Evolutionary conservation across 768 basidiomycete species (phyloP).

Genomic region (Xerocomellus intermedius): DNA sequence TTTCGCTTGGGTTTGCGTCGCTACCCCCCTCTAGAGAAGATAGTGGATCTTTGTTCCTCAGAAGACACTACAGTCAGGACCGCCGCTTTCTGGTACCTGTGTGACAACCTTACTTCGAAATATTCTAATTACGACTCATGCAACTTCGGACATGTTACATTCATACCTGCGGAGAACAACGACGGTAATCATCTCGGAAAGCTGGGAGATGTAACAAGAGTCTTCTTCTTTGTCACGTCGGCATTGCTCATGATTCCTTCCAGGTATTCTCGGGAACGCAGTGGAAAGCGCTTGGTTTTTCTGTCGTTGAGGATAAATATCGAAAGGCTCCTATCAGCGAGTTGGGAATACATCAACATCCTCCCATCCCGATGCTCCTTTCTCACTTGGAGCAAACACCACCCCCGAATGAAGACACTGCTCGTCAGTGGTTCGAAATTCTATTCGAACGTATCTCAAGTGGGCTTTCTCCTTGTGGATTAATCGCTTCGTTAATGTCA

Average conservation of each 20-base stretch:
- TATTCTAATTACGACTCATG: neutral
- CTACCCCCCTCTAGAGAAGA: neutral
- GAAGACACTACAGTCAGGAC: neutral
- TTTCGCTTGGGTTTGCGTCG: neutral
- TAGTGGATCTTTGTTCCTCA: neutral
- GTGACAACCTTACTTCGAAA: neutral
- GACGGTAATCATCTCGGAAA: neutral
- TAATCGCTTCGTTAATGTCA: neutral
- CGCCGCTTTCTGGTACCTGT: neutral
- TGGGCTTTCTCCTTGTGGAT: neutral
- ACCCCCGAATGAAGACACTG: neutral
- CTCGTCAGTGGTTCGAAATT: neutral
- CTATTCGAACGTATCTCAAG: neutral
- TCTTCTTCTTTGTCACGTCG: too few relatives aligned
- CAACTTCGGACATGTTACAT: neutral
- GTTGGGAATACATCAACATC: neutral
- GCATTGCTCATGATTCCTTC: neutral
- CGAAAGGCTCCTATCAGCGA: neutral
- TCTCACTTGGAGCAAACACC: neutral
- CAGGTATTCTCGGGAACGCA: neutral
- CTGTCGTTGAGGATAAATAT: neutral
- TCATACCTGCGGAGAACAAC: neutral
- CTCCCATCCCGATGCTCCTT: neutral
- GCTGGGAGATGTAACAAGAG: neutral
- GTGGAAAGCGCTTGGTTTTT: slow-evolving; percentile 1